Conservation (phyloP, 2,329 filamentous ascomycete genomes). For the Trichoderma sp. region DNA sequence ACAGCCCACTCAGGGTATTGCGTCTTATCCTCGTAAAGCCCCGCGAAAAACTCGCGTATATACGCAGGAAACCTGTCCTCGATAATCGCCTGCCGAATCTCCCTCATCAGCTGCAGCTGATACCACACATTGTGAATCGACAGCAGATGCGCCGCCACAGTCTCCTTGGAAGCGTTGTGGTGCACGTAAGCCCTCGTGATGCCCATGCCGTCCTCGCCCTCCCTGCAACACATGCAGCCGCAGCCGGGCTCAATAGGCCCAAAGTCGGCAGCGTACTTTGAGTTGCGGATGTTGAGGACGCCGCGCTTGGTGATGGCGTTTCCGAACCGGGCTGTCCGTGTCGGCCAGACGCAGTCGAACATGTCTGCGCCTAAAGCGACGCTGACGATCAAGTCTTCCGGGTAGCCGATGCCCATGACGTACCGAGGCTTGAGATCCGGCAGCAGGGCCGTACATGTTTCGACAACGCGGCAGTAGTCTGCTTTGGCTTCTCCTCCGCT, state of each 20-base stretch:
- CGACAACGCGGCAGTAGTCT: conserved; percentile 88
- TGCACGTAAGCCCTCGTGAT: conserved; percentile 88
- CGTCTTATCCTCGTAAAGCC: conserved; percentile 64
- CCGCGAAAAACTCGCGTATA: conserved; percentile 74
- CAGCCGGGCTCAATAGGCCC: conserved; percentile 81
- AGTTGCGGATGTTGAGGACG: conserved; percentile 81
- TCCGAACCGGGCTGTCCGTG: conserved; percentile 91
- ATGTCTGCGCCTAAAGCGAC: conserved; percentile 95
- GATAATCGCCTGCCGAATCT: conserved; percentile 74
- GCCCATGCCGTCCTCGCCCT: conserved; percentile 70
- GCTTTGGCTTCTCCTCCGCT: conserved; percentile 94
- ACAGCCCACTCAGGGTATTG: conserved; percentile 84
- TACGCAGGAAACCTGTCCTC: conserved; percentile 80
- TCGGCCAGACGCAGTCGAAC: conserved; percentile 99
- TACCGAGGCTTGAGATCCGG: conserved; percentile 95
- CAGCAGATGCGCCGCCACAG: conserved; percentile 79
- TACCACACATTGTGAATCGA: conserved; percentile 98
- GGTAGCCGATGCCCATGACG: conserved; percentile 98
- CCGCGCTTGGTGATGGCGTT: conserved; percentile 85
- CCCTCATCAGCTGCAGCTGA: conserved; percentile 79
- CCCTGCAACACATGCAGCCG: conserved; percentile 74
- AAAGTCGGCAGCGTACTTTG: conserved; percentile 77
- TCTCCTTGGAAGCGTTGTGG: conserved; percentile 92
- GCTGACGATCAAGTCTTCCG: conserved; percentile 91
- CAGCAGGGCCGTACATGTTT: conserved; percentile 79